Evolutionary conservation across 306 rosid genomes (phyloP).

Genomic region (Luffa acutangula): DNA sequence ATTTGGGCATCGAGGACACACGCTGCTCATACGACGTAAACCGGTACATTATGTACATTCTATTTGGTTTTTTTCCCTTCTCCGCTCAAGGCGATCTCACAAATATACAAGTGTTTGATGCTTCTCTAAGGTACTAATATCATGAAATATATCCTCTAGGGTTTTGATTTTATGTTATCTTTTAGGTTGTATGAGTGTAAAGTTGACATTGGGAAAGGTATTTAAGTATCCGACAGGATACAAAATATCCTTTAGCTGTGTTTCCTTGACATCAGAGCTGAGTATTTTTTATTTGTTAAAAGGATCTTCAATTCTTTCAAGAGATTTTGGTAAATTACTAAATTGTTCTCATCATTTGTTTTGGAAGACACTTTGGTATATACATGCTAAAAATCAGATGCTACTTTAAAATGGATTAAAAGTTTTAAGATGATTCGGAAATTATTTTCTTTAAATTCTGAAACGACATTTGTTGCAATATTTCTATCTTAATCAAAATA

Average conservation of each 20-base stretch:
- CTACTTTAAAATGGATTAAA: not conserved
- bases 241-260: not conserved
- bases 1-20: conserved; percentile 97
- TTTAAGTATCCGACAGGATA: not conserved
- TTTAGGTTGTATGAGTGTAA: conserved; percentile 5
- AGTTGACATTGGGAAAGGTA: not conserved
- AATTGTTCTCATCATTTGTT: not conserved
- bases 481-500: not conserved
- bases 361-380: not conserved
- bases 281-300: not conserved
- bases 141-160: not conserved
- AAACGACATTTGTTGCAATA: not conserved
- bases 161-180: not conserved
- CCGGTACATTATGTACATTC: conserved; percentile 4
- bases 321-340: not conserved
- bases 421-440: not conserved
- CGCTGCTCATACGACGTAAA: conserved; percentile 51
- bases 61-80: not conserved
- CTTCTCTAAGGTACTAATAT: not conserved
- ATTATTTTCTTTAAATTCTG: not conserved
- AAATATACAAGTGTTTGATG: not conserved
- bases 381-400: not conserved
- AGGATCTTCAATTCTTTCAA: not conserved
- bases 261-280: not conserved
- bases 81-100: not conserved